Evolutionary conservation across 2,329 filamentous ascomycete species (phyloP).

Genomic region (Cladobotryum protrusum): DNA sequence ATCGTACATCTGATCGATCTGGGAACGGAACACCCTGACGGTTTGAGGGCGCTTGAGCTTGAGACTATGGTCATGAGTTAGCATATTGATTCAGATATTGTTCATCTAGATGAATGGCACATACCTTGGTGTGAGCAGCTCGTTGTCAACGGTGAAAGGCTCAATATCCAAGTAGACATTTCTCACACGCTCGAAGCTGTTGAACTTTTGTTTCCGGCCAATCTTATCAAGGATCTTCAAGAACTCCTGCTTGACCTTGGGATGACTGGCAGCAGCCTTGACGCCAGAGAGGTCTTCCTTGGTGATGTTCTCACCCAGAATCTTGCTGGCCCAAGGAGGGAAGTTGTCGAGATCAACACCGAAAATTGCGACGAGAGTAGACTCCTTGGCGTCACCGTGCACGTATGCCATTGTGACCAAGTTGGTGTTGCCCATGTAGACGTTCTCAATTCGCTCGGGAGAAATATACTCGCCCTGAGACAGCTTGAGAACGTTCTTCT

Average conservation of each 20-base stretch:
- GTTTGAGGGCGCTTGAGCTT: conserved; percentile 56
- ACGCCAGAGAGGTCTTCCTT: conserved; percentile 61
- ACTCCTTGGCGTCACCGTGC: conserved; percentile 81
- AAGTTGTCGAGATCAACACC: conserved; percentile 82
- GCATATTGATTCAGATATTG: neutral
- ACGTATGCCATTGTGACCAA: conserved; percentile 79
- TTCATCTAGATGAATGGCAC: conserved; percentile 28
- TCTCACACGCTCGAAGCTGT: conserved; percentile 79
- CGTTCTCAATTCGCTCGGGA: conserved; percentile 93
- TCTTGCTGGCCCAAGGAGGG: conserved; percentile 69
- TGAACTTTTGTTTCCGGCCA: conserved; percentile 79
- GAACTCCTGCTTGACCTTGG: conserved; percentile 67
- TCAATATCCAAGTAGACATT: conserved; percentile 72
- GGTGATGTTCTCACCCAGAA: conserved; percentile 62
- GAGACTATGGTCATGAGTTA: conserved; percentile 34
- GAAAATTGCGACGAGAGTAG: conserved; percentile 77
- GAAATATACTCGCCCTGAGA: conserved; percentile 98
- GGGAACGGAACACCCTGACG: conserved; percentile 43
- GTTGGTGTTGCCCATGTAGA: conserved; percentile 75
- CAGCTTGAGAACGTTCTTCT: conserved; percentile 99
- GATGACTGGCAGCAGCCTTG: conserved; percentile 59
- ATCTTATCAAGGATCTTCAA: conserved; percentile 73
- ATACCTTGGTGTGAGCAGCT: conserved; percentile 82
- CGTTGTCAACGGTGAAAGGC: conserved; percentile 89
- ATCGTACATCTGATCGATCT: conserved; percentile 52